Base-by-base conservation (phyloP, 768 basidiomycete genomes). In the Tulasnella sp. region DNA sequence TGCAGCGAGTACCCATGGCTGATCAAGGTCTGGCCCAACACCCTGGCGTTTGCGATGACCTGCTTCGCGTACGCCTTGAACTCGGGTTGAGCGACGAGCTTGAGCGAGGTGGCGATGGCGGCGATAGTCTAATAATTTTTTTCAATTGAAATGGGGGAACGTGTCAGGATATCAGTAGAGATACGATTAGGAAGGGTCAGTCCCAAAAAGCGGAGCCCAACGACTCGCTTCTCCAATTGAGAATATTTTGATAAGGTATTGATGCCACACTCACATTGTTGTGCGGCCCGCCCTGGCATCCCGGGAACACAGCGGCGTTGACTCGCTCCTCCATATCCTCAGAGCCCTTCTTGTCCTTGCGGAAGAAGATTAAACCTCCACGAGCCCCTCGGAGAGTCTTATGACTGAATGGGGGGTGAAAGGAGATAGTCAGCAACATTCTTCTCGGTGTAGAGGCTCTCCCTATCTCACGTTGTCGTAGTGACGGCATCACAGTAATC, bases 231-330 rank as follows among this genome's bases (percentile, higher is more conserved):
- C n/a, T 19, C 8, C 45, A 7, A 7, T 38, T 38, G 5, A 5
- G 25, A 48, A 48, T 21, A 7, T 7, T 5, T 19, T n/a, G n/a
- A 48, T 7, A 48, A 27, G 19, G 19, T 48, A 10, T 19, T 5
- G n/a, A 48, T 7, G 45, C n/a, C n/a, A 5, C 45, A 71, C 82
- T 58, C 59, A 88, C 87, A 75, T 99, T 92, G 77, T 98, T 98
- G 78, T 98, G 96, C 45, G 94, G 96, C 50, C 94, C 96, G 73
- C 96, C 96, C 75, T 98, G 96, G 80, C 96, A 98, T 34, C 96
- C 94, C 59, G 96, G 96, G 84, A 99, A 99, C 63, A 99, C 94
- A 51, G 96, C 93, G 43, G 94, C 89, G 71, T 98, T 98, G 67
- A 99, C 83, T 60, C 93, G 87, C 73, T 91, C 91, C 79, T 97